Percentiles rank a stretch among this genome's conserved stretches.
Conservation (phyloP, 495 filamentous ascomycete genomes). For the Penicillium simplicissimum region DNA sequence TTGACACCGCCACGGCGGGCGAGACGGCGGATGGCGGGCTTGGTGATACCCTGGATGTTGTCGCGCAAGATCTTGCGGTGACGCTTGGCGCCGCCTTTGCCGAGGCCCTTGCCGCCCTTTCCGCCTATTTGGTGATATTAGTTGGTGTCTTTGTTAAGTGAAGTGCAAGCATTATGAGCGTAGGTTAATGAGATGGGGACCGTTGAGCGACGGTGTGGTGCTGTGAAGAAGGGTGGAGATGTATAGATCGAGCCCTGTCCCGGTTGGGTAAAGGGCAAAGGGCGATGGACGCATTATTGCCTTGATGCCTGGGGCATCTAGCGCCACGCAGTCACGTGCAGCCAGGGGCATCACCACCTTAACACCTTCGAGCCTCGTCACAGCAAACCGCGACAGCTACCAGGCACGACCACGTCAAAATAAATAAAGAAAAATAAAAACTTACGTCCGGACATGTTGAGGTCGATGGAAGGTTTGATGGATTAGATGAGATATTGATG, state of each 20-base stretch:
- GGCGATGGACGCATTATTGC: constrained; percentile 9
- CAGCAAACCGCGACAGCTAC: constrained; percentile 14
- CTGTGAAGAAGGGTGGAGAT: background rate
- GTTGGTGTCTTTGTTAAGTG: constrained; percentile 3
- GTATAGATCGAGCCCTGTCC: background rate
- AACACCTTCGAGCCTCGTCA: constrained; percentile 17
- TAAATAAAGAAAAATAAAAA: constrained; percentile 33
- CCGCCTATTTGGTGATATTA: constrained; percentile 57
- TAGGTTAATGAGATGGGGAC: background rate
- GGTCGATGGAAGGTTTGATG: constrained; percentile 24
- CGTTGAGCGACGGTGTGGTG: constrained; percentile 6
- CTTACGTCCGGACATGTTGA: constrained; percentile 97
- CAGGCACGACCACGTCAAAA: constrained; percentile 11
- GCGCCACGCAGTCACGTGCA: constrained; percentile 15
- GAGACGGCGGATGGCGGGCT: constrained; percentile 70
- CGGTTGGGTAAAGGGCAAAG: constrained; percentile 12
- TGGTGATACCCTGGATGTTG: constrained; percentile 92
- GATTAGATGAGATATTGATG: constrained; percentile 28
- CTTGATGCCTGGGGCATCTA: constrained; percentile 17
- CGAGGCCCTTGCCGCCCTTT: constrained; percentile 84
- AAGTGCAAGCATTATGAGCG: background rate
- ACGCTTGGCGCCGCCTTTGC: constrained; percentile 97
- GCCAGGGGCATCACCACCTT: constrained; percentile 26
- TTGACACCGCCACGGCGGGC: constrained; percentile 63
- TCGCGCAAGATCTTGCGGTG: constrained; percentile 99